Evolutionary conservation across 179 eudicot species (phyloP), one percentile per base, ranked within the genome.

Genomic region (Patellifolia procumbens): DNA sequence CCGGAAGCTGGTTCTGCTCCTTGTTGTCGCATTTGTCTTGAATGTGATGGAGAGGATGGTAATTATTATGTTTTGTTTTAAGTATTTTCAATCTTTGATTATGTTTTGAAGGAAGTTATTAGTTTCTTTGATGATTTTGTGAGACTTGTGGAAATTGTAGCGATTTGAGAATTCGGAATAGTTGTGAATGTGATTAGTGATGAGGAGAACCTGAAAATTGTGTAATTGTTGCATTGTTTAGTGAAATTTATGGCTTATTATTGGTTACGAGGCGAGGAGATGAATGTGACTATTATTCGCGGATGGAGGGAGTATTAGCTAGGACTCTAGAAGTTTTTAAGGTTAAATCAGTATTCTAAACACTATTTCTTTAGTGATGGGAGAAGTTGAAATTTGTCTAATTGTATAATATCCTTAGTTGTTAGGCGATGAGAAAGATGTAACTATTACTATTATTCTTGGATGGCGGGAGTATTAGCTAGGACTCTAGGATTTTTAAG

Each of bases 11-110:
- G 90, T 53, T 85, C 86, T n/a, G 74, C 84, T 39, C 85, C 89
- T 56, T 80, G 78, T 78, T 93, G 97, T 79, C 91, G 97, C 32
- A 93, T 93, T 83, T 93, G 97, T 84, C 94, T 93, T 55, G 97
- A 93, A 77, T 89, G 88, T 53, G 97, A 91, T 61, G 94, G 90
- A 11, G 94, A 91, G 39, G 90, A 83, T 75, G 97, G 97, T 92
- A 74, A 49, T 45, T n/a, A n/a, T n/a, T n/a, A 11, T 69, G 26
- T 7, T 31, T 22, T 49, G 4, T 2, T 62, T n/a, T 29, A 32
- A 1, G 0, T 28, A 2, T 16, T 29, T 56, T 8, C 2, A 16
- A 45, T 46, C 63, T 53, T n/a, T 28, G 68, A 26, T 31, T n/a
- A 42, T 43, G 10, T 70, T 70, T 67, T 35, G 10, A 35, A 31